A percentile compares a stretch with the other conserved stretches of the same genome.
These are phyloP conservation scores for Berberis vulgaris DNA, from an alignment of 164 flowering plant species.

Conservation along the genomic window DNA sequence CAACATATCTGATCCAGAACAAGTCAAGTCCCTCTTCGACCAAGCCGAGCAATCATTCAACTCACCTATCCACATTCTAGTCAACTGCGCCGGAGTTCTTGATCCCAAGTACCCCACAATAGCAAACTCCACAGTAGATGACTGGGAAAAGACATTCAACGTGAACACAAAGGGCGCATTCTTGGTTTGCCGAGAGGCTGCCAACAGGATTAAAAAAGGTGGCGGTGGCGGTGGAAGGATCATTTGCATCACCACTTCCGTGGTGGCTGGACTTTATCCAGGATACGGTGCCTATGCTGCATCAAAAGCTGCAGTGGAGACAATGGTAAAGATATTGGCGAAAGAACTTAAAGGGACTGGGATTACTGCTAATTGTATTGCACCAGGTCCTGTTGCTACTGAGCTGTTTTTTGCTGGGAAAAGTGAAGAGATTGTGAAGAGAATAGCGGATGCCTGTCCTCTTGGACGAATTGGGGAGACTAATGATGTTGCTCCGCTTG, in stretches of 20 bases:
- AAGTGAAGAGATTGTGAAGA: slow-evolving; percentile 21
- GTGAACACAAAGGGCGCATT: slow-evolving; percentile 39
- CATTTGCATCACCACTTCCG: slow-evolving; percentile 24
- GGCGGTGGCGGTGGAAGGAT: slow-evolving; percentile 50
- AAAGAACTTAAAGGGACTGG: slow-evolving; percentile 43
- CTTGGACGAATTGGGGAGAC: slow-evolving; percentile 37
- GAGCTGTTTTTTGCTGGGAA: slow-evolving; percentile 39
- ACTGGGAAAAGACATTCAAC: slow-evolving; percentile 24
- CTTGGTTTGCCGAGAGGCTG: slow-evolving; percentile 30
- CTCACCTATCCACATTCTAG: slow-evolving; percentile 25
- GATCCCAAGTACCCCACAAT: slow-evolving; percentile 33
- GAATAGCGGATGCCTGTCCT: slow-evolving; percentile 18
- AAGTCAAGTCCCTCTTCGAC: slow-evolving; percentile 41
- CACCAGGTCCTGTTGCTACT: slow-evolving; percentile 47
- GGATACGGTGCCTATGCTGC: slow-evolving; percentile 41
- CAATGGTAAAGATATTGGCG: slow-evolving; percentile 39
- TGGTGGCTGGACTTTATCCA: slow-evolving; percentile 24
- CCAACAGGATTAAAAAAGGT: slow-evolving; percentile 25
- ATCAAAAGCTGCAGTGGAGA: slow-evolving; percentile 47
- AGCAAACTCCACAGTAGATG: slow-evolving; percentile 28
- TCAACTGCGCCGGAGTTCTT: slow-evolving; percentile 32
- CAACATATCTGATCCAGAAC: slow-evolving; percentile 34
- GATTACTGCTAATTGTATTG: slow-evolving; percentile 39
- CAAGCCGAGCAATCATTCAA: slow-evolving; percentile 28
- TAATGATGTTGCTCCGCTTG: slow-evolving; percentile 29